A percentile compares a stretch with the other conserved stretches of the same genome.
These are phyloP conservation scores for Ascochyta lentis DNA, from an alignment of 2,329 filamentous ascomycete species.

Conservation along the genomic window DNA sequence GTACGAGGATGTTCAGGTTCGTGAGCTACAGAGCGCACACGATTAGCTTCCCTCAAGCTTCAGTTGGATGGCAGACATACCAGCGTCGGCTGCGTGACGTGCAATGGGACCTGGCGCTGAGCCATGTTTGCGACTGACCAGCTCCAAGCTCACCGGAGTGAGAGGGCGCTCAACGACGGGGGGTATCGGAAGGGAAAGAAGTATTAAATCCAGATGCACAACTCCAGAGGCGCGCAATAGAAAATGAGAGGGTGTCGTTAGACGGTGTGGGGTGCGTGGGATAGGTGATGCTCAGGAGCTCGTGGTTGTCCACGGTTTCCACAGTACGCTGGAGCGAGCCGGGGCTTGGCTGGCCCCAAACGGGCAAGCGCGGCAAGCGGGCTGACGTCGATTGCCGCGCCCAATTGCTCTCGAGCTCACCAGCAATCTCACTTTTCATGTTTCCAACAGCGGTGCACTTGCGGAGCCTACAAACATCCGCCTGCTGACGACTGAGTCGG, in stretches of 20 bases:
- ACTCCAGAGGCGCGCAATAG: constrained; percentile 48
- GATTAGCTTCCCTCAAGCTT: constrained; percentile 36
- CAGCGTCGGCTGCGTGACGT: constrained; percentile 80
- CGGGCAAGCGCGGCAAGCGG: constrained; percentile 12
- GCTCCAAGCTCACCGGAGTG: constrained; percentile 49
- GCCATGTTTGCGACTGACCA: constrained; percentile 60
- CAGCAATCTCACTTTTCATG: not conserved
- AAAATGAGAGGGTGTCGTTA: constrained; percentile 45
- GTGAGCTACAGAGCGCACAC: constrained; percentile 49
- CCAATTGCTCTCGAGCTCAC: not conserved
- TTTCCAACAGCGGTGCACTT: not conserved
- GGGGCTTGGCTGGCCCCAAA: constrained; percentile 15
- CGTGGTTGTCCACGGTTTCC: constrained; percentile 21
- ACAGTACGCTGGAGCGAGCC: constrained; percentile 17
- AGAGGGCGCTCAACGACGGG: constrained; percentile 36
- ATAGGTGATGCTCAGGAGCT: constrained; percentile 36
- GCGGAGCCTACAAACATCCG: not conserved
- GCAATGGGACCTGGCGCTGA: constrained; percentile 86
- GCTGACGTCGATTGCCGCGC: constrained; percentile 16
- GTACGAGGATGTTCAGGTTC: constrained; percentile 57
- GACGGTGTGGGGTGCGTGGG: constrained; percentile 34
- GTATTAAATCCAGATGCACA: constrained; percentile 47
- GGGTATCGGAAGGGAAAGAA: constrained; percentile 46
- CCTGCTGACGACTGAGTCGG: not conserved
- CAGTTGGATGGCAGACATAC: constrained; percentile 50